phyloP scores from a whole-genome alignment of 805 yeast genomes.

The Lachancea thermotolerans region DNA sequence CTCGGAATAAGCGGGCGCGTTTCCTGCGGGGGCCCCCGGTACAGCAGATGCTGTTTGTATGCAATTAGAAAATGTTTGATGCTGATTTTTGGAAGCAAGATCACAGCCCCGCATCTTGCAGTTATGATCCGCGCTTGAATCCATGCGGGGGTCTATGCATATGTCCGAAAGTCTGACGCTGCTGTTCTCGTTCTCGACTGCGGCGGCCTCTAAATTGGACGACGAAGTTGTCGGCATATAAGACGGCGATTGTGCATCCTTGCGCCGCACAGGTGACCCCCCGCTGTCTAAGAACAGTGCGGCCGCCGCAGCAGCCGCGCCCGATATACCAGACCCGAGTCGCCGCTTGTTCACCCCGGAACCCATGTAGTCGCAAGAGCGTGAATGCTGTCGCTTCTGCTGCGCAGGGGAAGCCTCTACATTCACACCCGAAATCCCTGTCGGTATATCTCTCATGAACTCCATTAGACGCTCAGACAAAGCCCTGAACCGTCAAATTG shows the following conservation, averaged over 20 bases:
- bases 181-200: conserved; percentile 8
- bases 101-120: conserved; percentile 3
- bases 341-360: conserved; percentile 2
- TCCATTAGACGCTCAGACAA: neutral
- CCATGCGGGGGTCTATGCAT: conserved; percentile 1
- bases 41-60: neutral
- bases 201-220: conserved; percentile 10
- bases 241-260: conserved; percentile 12
- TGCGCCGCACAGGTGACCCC: neutral
- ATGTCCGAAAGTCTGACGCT: conserved; percentile 9
- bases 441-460: neutral
- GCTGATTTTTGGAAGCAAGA: conserved; percentile 1
- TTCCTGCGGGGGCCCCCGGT: conserved; percentile 4
- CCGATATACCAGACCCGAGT: neutral
- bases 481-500: neutral
- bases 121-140: neutral
- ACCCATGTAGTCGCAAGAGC: neutral
- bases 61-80: conserved; percentile 2
- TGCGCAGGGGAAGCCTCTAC: neutral
- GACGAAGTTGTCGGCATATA: conserved; percentile 12
- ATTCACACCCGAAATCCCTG: neutral
- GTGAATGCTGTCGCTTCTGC: conserved; percentile 7
- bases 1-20: too few species aligned
- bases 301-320: neutral
- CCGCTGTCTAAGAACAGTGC: neutral